phyloP scores from a whole-genome alignment of 352 stramenopile genomes.

The Thraustotheca clavata region DNA sequence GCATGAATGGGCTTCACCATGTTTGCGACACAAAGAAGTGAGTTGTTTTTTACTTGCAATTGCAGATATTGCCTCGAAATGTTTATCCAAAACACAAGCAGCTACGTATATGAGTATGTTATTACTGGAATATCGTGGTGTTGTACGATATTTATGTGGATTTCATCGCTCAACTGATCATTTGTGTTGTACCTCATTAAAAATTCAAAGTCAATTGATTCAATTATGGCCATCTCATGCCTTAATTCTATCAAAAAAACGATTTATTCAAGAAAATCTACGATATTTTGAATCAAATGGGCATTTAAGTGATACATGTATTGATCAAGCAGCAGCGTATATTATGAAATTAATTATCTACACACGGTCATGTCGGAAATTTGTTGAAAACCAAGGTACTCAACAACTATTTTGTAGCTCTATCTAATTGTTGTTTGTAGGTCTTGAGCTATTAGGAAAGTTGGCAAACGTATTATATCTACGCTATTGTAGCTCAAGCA shows the following conservation, averaged over 20 bases:
- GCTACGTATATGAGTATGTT: constrained; percentile 2
- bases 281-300: not conserved
- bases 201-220: not conserved
- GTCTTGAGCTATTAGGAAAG: not conserved
- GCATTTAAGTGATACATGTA: constrained; percentile 4
- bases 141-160: constrained; percentile 13
- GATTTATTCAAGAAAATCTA: constrained; percentile 9
- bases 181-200: not conserved
- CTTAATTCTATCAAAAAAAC: not conserved
- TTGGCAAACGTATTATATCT: not conserved
- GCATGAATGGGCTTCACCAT: not conserved
- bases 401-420: not conserved
- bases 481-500: not conserved
- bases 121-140: constrained; percentile 10
- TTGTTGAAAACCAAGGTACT: constrained; percentile 12
- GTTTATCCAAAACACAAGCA: not conserved
- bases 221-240: not conserved
- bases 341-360: not conserved
- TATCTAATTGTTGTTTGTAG: not conserved
- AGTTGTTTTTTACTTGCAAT: not conserved
- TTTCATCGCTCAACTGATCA: constrained; percentile 4
- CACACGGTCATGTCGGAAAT: not conserved
- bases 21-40: constrained; percentile 5
- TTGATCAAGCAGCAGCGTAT: constrained; percentile 5
- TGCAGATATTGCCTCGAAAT: constrained; percentile 6